These are phyloP conservation scores for Hapsidospora chrysogenum DNA, from an alignment of 495 filamentous ascomycete genomes.

Conservation along the genomic window DNA sequence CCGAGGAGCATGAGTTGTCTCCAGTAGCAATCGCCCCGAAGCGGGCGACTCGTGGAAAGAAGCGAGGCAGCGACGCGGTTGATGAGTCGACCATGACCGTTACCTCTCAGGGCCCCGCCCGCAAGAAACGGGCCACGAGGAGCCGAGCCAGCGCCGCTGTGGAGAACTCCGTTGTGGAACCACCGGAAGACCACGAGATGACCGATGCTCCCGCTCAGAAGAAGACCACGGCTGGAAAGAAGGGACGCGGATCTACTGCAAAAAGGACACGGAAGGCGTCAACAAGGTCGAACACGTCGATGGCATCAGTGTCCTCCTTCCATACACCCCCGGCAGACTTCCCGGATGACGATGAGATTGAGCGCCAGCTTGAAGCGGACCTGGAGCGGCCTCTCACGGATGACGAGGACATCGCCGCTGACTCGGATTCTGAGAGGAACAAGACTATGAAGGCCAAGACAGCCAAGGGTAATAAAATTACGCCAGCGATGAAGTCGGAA, in stretches of 20 bases:
- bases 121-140: constrained; percentile 51
- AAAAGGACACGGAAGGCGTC: constrained; percentile 38
- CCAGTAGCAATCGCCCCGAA: constrained; percentile 11
- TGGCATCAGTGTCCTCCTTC: constrained; percentile 17
- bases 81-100: constrained; percentile 22
- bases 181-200: constrained; percentile 18
- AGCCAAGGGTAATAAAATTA: constrained; percentile 11
- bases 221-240: constrained; percentile 13
- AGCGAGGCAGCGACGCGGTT: constrained; percentile 47
- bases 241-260: constrained; percentile 14
- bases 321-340: constrained; percentile 15
- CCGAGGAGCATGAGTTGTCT: constrained; percentile 6
- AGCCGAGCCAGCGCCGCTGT: constrained; percentile 16
- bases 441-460: constrained; percentile 19
- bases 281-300: constrained; percentile 23
- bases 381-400: constrained; percentile 41
- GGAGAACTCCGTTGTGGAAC: constrained; percentile 9
- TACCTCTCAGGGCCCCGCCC: constrained; percentile 31
- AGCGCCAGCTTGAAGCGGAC: constrained; percentile 51
- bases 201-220: constrained; percentile 12
- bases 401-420: constrained; percentile 26
- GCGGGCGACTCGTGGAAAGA: constrained; percentile 38
- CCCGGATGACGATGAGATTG: constrained; percentile 47
- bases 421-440: constrained; percentile 19
- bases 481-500: constrained; percentile 9